Conservation (phyloP, 148 eudicot genomes). For the Limonium bicolor region DNA sequence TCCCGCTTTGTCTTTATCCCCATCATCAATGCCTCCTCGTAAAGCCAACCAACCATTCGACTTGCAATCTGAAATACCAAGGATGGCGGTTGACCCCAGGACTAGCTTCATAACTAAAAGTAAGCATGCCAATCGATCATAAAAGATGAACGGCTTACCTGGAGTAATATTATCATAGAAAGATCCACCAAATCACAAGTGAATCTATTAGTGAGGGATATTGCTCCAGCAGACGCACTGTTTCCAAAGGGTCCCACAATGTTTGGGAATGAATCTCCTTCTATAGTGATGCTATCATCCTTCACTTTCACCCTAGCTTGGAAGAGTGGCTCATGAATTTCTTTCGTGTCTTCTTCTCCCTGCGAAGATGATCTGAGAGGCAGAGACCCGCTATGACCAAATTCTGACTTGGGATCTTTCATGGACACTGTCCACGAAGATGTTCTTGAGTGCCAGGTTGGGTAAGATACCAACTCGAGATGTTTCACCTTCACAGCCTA, state of each 20-base stretch:
- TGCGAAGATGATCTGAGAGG: constrained; percentile 23
- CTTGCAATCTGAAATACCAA: constrained; percentile 50
- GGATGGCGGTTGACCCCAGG: too few species aligned
- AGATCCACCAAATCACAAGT: constrained; percentile 70
- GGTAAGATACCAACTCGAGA: constrained; percentile 68
- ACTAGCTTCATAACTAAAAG: too few species aligned
- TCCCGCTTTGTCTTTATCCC: constrained; percentile 71
- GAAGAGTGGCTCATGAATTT: constrained; percentile 28
- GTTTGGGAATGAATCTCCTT: constrained; percentile 82
- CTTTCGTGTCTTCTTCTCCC: constrained; percentile 22
- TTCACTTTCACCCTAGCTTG: constrained; percentile 74
- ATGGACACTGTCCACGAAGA: constrained; percentile 81
- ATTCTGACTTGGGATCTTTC: constrained; percentile 50
- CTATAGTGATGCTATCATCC: constrained; percentile 73
- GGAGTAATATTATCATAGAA: constrained; percentile 67
- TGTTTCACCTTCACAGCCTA: constrained; percentile 64
- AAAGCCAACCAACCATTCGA: constrained; percentile 79
- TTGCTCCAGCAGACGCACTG: constrained; percentile 34
- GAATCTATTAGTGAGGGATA: constrained; percentile 43
- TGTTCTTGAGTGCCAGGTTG: constrained; percentile 87
- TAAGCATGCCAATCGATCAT: not conserved
- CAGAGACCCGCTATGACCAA: constrained; percentile 26
- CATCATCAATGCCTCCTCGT: constrained; percentile 64
- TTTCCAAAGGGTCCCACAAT: constrained; percentile 64
- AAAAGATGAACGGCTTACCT: constrained; percentile 30